phyloP scores from a whole-genome alignment of 768 basidiomycete species.

The Brasilioporus rufonigricans region DNA sequence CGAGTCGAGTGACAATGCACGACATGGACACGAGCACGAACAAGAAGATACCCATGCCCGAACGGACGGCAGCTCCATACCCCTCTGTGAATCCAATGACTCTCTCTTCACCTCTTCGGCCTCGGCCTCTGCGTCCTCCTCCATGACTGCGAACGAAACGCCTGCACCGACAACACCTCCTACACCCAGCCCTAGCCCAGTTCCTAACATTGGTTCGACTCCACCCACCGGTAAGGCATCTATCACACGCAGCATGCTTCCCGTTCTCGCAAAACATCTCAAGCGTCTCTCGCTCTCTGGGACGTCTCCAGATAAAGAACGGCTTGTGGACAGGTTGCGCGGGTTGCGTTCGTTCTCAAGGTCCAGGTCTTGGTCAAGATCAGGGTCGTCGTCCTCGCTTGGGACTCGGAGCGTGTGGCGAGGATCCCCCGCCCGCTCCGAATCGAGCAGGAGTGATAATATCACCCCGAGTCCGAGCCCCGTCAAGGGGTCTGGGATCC shows the following conservation, averaged over 20 bases:
- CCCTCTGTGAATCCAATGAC: conserved; percentile 26
- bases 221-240: conserved; percentile 9
- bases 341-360: conserved; percentile 18
- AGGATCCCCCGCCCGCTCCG: conserved; percentile 19
- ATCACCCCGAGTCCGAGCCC: conserved; percentile 18
- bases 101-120: conserved; percentile 29
- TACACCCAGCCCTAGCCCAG: conserved; percentile 17
- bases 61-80: conserved; percentile 4
- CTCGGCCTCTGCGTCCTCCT: conserved; percentile 16
- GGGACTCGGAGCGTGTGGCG: conserved; percentile 9
- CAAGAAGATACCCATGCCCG: not conserved
- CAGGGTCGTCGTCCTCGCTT: conserved; percentile 4
- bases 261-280: conserved; percentile 27
- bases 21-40: not conserved
- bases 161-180: conserved; percentile 28
- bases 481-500: conserved; percentile 26
- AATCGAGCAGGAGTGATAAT: conserved; percentile 16
- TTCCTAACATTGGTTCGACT: not conserved
- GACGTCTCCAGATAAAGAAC: conserved; percentile 22
- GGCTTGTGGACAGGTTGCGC: conserved; percentile 23
- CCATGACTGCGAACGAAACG: conserved; percentile 20
- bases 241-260: conserved; percentile 29
- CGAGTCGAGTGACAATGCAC: conserved; percentile 1
- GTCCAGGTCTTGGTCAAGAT: conserved; percentile 1
- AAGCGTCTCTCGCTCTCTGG: conserved; percentile 21